phyloP scores from a whole-genome alignment of 202 grass and related monocot genomes.

The Eragrostis tef region DNA sequence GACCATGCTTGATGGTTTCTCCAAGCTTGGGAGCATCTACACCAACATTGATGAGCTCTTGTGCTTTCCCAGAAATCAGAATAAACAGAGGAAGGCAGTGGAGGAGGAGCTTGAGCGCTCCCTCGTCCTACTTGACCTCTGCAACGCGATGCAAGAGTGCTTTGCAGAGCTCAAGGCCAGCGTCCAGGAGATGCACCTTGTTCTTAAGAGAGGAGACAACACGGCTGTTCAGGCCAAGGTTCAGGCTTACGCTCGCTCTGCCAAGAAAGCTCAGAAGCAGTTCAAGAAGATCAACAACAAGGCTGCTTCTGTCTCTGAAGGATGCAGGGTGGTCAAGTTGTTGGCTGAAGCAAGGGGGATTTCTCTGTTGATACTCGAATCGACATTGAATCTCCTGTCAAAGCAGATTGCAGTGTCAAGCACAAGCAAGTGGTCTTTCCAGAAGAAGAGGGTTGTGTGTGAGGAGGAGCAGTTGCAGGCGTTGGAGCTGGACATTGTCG shows the following conservation, averaged over 20 bases:
- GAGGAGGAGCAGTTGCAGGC: conserved; percentile 25
- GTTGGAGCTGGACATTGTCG: conserved; percentile 48
- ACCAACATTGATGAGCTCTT: conserved; percentile 41
- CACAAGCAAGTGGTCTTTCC: no score
- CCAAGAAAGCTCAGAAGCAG: conserved; percentile 47
- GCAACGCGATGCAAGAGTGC: conserved; percentile 41
- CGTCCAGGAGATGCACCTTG: conserved; percentile 45
- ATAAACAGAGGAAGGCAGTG: conserved; percentile 42
- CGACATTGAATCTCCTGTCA: no score
- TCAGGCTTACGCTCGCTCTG: conserved; percentile 9
- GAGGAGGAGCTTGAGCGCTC: conserved; percentile 59
- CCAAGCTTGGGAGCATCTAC: conserved; percentile 48
- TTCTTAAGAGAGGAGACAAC: conserved; percentile 51
- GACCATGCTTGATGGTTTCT: conserved; percentile 41
- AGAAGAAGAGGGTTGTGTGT: no score
- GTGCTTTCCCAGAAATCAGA: conserved; percentile 42
- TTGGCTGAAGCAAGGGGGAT: no score
- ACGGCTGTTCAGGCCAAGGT: conserved; percentile 20
- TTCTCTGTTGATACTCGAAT: no score
- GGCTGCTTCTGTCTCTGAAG: no score
- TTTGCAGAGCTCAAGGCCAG: conserved; percentile 36
- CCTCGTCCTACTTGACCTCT: conserved; percentile 58
- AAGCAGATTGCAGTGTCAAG: no score
- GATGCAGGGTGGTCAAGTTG: no score
- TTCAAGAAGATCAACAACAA: neutral